Percentiles rank a stretch among this genome's conserved stretches.
phyloP scores from a whole-genome alignment of 805 yeast species.

The Yarrowia sp. region DNA sequence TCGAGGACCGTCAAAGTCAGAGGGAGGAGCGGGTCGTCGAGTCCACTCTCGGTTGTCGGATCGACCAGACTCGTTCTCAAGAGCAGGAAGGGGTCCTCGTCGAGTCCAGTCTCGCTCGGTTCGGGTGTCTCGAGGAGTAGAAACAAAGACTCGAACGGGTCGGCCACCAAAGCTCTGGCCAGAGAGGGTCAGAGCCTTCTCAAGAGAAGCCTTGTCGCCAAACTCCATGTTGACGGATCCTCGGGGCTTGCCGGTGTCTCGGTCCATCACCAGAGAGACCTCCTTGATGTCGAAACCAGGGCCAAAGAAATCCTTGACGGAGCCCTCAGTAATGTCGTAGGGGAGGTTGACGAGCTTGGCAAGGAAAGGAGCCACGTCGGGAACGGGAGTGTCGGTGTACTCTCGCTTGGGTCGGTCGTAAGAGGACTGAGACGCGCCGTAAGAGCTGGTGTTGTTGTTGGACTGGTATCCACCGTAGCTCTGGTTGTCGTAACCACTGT shows the following conservation, averaged over 20 bases:
- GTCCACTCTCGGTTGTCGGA: slow-evolving; percentile 43
- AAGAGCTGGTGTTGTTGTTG: slow-evolving; percentile 37
- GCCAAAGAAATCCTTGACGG: slow-evolving; percentile 39
- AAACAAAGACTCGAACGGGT: slow-evolving; percentile 66
- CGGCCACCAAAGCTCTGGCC: slow-evolving; percentile 74
- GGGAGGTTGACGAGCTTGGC: slow-evolving; percentile 88
- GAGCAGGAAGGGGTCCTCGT: slow-evolving; percentile 41
- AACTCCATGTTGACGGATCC: slow-evolving; percentile 91
- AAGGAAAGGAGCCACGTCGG: slow-evolving; percentile 86
- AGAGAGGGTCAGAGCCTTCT: slow-evolving; percentile 67
- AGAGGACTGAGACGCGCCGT: slow-evolving; percentile 21
- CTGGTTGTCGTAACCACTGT: slow-evolving; percentile 32
- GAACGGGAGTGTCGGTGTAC: slow-evolving; percentile 58
- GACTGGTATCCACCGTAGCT: slow-evolving; percentile 18
- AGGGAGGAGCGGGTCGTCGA: slow-evolving; percentile 41
- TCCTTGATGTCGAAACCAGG: slow-evolving; percentile 54
- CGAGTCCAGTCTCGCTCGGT: slow-evolving; percentile 31
- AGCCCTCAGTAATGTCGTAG: slow-evolving; percentile 70
- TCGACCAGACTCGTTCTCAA: slow-evolving; percentile 35
- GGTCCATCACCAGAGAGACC: slow-evolving; percentile 71
- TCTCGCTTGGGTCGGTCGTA: slow-evolving; percentile 23
- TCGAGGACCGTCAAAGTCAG: slow-evolving; percentile 28
- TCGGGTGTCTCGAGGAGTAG: slow-evolving; percentile 46
- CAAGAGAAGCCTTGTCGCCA: slow-evolving; percentile 75
- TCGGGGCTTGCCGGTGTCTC: slow-evolving; percentile 63